Conservation (phyloP, 345 rosid genomes). For the Diplotaxis tenuifolia region DNA sequence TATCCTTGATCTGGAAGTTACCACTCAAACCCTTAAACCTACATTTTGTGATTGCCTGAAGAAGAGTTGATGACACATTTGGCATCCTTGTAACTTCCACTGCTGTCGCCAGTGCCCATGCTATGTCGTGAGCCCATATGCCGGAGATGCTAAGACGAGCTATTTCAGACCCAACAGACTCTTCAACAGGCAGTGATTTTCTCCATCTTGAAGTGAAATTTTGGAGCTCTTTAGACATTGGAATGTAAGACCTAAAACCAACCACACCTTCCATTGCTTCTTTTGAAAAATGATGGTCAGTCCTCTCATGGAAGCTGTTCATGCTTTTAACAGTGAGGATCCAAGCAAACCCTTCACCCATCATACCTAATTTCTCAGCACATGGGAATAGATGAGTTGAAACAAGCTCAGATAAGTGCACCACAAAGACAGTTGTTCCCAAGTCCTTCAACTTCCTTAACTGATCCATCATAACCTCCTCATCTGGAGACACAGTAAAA, state of each 20-base stretch:
- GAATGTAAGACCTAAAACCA: slow-evolving; percentile 40
- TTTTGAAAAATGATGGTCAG: not conserved
- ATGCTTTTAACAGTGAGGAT: slow-evolving; percentile 32
- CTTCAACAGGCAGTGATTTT: not conserved
- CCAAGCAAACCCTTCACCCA: slow-evolving; percentile 45
- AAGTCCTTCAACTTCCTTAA: slow-evolving; percentile 13
- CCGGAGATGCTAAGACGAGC: slow-evolving; percentile 17
- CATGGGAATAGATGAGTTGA: slow-evolving; percentile 26
- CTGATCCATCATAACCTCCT: slow-evolving; percentile 6
- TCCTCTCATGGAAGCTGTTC: not conserved
- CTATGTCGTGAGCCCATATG: slow-evolving; percentile 41
- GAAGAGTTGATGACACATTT: slow-evolving; percentile 21
- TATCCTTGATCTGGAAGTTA: slow-evolving; percentile 22
- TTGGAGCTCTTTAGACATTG: slow-evolving; percentile 34
- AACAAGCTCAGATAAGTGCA: slow-evolving; percentile 30
- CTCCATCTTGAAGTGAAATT: slow-evolving; percentile 37
- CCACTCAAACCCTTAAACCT: slow-evolving; percentile 40
- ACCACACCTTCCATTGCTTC: slow-evolving; percentile 46
- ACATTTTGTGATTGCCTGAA: slow-evolving; percentile 22
- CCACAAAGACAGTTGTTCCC: slow-evolving; percentile 21
- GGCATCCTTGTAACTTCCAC: slow-evolving; percentile 9
- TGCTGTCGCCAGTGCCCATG: slow-evolving; percentile 34
- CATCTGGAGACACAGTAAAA: slow-evolving; percentile 16
- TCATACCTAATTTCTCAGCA: slow-evolving; percentile 30
- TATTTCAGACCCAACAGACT: not conserved